phyloP scores from a whole-genome alignment of 208 protist genomes.

The Plasmodiophora brassicae region DNA sequence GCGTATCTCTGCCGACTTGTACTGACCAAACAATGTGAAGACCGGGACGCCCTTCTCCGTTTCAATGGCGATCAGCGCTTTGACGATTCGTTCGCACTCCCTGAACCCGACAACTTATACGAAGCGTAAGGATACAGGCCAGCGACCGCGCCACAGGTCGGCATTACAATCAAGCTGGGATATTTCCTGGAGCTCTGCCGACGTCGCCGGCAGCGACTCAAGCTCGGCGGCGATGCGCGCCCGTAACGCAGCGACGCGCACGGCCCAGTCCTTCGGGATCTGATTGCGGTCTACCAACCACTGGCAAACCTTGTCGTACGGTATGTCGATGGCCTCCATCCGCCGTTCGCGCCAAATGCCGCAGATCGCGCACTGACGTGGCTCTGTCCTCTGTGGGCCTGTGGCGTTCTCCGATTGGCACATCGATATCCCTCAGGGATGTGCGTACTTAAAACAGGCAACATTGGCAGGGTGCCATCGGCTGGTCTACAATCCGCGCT shows the following conservation, averaged over 20 bases:
- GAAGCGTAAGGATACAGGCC: no score
- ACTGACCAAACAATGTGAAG: neutral
- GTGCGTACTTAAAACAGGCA: no score
- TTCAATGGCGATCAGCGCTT: neutral
- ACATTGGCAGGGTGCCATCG: no score
- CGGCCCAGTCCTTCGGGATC: neutral
- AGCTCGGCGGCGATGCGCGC: neutral
- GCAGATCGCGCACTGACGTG: no score
- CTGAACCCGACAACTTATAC: neutral
- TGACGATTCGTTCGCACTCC: neutral
- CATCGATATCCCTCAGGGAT: no score
- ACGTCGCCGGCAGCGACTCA: neutral
- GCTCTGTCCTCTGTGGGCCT: no score
- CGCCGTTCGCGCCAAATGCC: no score
- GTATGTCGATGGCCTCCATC: neutral
- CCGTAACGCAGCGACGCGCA: neutral
- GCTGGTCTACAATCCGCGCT: no score
- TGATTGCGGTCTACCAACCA: neutral
- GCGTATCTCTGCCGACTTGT: neutral
- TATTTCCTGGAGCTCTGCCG: neutral
- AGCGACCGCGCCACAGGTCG: no score
- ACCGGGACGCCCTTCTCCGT: neutral
- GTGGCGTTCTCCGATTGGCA: no score
- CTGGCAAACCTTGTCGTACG: neutral
- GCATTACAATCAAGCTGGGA: neutral